phyloP scores from a whole-genome alignment of 2,329 filamentous ascomycete genomes.

The Teratosphaeria viscida region DNA sequence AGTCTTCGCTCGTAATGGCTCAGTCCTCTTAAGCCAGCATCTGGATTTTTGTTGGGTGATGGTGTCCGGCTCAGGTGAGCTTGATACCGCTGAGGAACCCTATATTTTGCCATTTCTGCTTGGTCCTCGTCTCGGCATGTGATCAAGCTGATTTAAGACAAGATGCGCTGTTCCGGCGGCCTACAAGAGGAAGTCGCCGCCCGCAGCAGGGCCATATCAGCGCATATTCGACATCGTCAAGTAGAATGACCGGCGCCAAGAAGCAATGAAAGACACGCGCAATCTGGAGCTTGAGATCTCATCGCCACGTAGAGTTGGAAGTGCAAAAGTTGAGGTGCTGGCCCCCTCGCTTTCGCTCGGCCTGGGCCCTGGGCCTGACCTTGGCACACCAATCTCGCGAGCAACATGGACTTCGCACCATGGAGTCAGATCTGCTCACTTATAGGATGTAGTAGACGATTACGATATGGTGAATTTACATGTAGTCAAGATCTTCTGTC shows the following conservation, averaged over 20 bases:
- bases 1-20: slow-evolving; percentile 57
- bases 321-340: background rate
- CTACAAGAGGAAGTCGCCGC: background rate
- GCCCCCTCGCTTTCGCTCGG: background rate
- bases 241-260: background rate
- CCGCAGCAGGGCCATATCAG: background rate
- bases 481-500: too few species aligned
- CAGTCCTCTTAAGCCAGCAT: slow-evolving; percentile 70
- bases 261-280: background rate
- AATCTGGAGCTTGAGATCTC: background rate
- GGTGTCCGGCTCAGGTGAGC: slow-evolving; percentile 19
- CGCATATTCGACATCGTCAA: background rate
- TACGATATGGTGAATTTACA: too few species aligned
- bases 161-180: background rate
- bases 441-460: too few species aligned
- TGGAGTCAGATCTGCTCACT: too few species aligned
- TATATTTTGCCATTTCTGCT: background rate
- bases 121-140: background rate
- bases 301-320: background rate
- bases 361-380: background rate
- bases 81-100: slow-evolving; percentile 10
- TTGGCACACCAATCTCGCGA: background rate
- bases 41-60: slow-evolving; percentile 28
- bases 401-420: background rate
- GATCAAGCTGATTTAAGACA: background rate